phyloP scores from a whole-genome alignment of 164 flowering plant genomes.

The Dillenia turbinata region DNA sequence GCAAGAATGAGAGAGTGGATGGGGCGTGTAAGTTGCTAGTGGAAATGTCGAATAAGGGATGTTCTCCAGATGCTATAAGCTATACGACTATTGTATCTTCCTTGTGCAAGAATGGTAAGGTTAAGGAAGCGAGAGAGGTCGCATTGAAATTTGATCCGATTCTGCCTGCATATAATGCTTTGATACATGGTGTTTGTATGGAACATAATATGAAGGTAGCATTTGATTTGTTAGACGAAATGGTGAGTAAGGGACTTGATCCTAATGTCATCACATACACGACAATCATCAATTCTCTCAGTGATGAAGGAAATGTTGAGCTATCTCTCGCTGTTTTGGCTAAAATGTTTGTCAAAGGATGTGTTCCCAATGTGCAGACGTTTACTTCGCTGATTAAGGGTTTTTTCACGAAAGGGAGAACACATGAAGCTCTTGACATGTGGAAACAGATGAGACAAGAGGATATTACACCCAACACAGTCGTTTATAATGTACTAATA shows the following conservation, averaged over 20 bases:
- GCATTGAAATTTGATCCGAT: conserved; percentile 30
- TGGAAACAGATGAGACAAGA: conserved; percentile 49
- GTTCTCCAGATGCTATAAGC: conserved; percentile 71
- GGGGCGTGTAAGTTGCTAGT: conserved; percentile 63
- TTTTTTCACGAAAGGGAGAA: conserved; percentile 31
- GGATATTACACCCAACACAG: conserved; percentile 47
- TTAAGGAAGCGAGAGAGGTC: conserved; percentile 66
- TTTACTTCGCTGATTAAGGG: conserved; percentile 68
- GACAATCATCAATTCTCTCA: conserved; percentile 49
- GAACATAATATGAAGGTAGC: conserved; percentile 39
- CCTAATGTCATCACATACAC: conserved; percentile 79
- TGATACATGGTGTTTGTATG: conserved; percentile 56
- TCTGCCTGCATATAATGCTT: conserved; percentile 70
- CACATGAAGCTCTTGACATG: conserved; percentile 42
- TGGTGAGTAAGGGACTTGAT: conserved; percentile 38
- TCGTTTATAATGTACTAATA: conserved; percentile 53
- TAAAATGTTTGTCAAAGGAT: conserved; percentile 62
- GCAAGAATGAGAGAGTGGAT: conserved; percentile 64
- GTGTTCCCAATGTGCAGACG: conserved; percentile 53
- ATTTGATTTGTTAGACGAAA: conserved; percentile 44
- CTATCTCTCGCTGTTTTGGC: conserved; percentile 49
- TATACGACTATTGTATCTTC: conserved; percentile 67
- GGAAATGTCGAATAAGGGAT: conserved; percentile 72
- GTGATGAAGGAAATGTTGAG: conserved; percentile 37
- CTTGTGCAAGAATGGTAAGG: conserved; percentile 59